phyloP scores from a whole-genome alignment of 371 early-diverging fungal genomes.

The Sporodiniella umbellata region DNA sequence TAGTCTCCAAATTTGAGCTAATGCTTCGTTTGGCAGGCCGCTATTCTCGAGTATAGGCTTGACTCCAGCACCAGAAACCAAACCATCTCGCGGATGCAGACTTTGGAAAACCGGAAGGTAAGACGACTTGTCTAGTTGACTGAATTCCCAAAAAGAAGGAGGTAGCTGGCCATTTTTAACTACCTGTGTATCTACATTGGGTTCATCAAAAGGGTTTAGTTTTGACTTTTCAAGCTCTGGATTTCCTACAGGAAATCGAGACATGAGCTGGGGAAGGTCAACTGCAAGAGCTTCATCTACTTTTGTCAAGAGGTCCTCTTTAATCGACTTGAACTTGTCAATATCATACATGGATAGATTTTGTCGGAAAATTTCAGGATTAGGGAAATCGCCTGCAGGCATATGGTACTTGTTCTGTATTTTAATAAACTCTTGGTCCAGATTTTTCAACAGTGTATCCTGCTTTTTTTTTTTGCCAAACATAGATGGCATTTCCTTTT shows the following conservation, averaged over 20 bases:
- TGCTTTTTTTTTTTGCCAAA: slow-evolving; percentile 80
- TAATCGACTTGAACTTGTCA: slow-evolving; percentile 73
- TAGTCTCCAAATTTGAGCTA: slow-evolving; percentile 67
- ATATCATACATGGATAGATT: slow-evolving; percentile 69
- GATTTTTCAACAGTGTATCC: slow-evolving; percentile 63
- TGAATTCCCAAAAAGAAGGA: slow-evolving; percentile 46
- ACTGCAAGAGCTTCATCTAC: slow-evolving; percentile 51
- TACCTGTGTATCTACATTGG: slow-evolving; percentile 3
- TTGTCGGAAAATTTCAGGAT: slow-evolving; percentile 58
- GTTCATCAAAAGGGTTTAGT: slow-evolving; percentile 31
- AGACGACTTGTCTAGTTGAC: slow-evolving; percentile 43
- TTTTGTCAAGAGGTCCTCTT: slow-evolving; percentile 53
- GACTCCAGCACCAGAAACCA: slow-evolving; percentile 52
- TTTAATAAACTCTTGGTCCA: slow-evolving; percentile 72
- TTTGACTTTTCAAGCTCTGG: slow-evolving; percentile 30
- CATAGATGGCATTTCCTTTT: slow-evolving; percentile 77
- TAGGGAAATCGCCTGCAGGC: slow-evolving; percentile 74
- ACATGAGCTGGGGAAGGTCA: slow-evolving; percentile 36
- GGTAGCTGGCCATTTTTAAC: slow-evolving; percentile 24
- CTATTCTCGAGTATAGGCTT: slow-evolving; percentile 57
- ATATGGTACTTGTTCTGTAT: slow-evolving; percentile 67
- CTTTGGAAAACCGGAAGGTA: slow-evolving; percentile 14
- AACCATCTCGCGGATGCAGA: slow-evolving; percentile 55
- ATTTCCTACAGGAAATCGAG: slow-evolving; percentile 32
- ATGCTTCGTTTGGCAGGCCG: slow-evolving; percentile 46